These are phyloP conservation scores for Quercus ilex DNA, from an alignment of 306 rosid species.

Conservation along the genomic window DNA sequence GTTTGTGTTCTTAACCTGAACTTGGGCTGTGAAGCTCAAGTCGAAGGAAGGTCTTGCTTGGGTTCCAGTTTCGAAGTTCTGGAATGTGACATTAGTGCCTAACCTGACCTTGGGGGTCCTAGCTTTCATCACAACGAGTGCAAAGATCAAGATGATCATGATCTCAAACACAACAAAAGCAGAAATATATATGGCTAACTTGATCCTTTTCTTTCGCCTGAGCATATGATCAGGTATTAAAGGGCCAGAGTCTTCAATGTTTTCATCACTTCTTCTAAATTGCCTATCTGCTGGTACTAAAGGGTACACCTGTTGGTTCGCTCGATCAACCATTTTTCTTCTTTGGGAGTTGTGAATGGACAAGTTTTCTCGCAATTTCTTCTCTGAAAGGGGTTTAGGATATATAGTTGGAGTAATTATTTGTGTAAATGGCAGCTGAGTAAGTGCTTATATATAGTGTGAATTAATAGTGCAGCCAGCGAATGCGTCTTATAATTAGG, in stretches of 20 bases:
- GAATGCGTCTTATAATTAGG: too few relatives aligned
- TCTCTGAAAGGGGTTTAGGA: too few relatives aligned
- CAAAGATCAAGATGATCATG: not conserved
- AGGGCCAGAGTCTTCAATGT: not conserved
- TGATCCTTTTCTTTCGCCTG: slow-evolving; percentile 13
- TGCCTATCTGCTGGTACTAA: not conserved
- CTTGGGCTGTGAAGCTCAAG: slow-evolving; percentile 18
- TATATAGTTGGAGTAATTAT: too few relatives aligned
- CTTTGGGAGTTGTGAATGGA: not conserved
- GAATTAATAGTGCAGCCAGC: too few relatives aligned
- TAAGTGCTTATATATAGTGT: too few relatives aligned
- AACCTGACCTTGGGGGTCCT: slow-evolving; percentile 7
- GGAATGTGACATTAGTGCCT: not conserved
- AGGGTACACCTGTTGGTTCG: not conserved
- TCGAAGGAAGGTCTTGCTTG: slow-evolving; percentile 9
- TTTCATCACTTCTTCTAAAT: not conserved
- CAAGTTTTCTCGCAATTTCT: too few relatives aligned
- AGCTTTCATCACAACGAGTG: slow-evolving; percentile 2
- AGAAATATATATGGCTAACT: not conserved
- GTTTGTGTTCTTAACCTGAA: slow-evolving; percentile 25
- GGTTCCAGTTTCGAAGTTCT: not conserved
- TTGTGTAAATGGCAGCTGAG: too few relatives aligned
- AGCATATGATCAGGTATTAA: not conserved
- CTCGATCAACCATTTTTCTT: not conserved
- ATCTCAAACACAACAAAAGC: not conserved